A percentile compares a stretch with the other conserved stretches of the same genome.
Conservation (phyloP, 805 yeast genomes). For the Wickerhamiella sorbophila region DNA sequence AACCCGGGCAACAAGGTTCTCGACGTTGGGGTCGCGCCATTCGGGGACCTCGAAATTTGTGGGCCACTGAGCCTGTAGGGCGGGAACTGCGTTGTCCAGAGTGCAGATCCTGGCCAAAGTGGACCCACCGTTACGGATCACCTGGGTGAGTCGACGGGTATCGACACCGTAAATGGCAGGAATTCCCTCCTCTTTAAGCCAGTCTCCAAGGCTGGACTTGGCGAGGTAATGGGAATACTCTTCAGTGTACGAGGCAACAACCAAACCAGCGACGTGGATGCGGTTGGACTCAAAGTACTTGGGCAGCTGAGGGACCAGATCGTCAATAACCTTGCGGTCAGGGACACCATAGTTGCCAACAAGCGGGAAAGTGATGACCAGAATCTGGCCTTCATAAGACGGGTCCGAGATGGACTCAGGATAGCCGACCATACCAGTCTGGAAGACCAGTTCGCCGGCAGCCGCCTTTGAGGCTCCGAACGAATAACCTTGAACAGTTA, state of each 20-base stretch:
- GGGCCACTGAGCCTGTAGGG: conserved; percentile 38
- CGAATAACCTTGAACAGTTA: conserved; percentile 83
- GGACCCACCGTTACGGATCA: conserved; percentile 82
- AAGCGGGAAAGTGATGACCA: conserved; percentile 92
- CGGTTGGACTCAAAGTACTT: conserved; percentile 83
- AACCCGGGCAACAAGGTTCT: conserved; percentile 85
- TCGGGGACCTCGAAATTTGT: conserved; percentile 58
- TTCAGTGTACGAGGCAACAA: conserved; percentile 93
- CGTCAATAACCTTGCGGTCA: conserved; percentile 64
- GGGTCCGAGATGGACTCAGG: conserved; percentile 99
- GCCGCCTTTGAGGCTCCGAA: conserved; percentile 83
- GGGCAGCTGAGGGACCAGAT: conserved; percentile 61
- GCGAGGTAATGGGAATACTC: conserved; percentile 92
- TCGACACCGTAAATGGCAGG: conserved; percentile 98
- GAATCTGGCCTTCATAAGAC: conserved; percentile 90
- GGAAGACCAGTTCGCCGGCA: conserved; percentile 97
- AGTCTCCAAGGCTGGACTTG: conserved; percentile 74
- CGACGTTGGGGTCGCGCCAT: conserved; percentile 85
- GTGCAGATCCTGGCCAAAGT: conserved; percentile 81
- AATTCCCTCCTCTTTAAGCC: conserved; percentile 83
- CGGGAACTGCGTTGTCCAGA: conserved; percentile 25
- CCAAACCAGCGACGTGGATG: conserved; percentile 93
- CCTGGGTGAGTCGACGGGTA: conserved; percentile 88
- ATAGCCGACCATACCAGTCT: conserved; percentile 99
- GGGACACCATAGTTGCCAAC: conserved; percentile 99